phyloP scores from a whole-genome alignment of 306 rosid genomes.

The Fragaria nilgerrensis region DNA sequence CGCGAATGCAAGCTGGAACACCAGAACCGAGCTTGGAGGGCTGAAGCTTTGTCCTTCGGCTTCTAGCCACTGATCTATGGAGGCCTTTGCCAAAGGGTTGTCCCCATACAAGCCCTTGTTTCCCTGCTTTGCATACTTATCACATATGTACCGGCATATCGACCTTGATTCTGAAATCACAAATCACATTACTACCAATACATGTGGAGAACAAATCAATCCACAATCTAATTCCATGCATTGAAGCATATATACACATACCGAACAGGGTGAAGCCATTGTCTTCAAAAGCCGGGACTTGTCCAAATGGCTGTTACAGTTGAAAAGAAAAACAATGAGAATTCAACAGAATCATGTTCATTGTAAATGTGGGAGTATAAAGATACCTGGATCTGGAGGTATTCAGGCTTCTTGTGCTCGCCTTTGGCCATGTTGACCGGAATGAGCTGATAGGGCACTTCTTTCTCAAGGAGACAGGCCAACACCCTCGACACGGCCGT shows the following conservation, averaged over 20 bases:
- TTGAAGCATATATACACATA: slow-evolving; percentile 11
- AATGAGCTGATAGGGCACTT: slow-evolving; percentile 53
- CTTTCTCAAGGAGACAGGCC: slow-evolving; percentile 74
- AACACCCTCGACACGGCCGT: slow-evolving; percentile 80
- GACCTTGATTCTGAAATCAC: slow-evolving; percentile 65
- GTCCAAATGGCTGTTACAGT: slow-evolving; percentile 67
- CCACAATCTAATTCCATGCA: neutral
- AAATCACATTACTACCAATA: neutral
- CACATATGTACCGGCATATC: slow-evolving; percentile 81
- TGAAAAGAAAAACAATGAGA: neutral
- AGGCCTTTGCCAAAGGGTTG: slow-evolving; percentile 61
- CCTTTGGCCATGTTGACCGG: slow-evolving; percentile 76
- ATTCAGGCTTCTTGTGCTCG: slow-evolving; percentile 72
- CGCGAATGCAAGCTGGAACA: slow-evolving; percentile 80
- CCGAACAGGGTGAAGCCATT: slow-evolving; percentile 63
- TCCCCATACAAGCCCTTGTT: slow-evolving; percentile 61
- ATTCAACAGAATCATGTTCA: neutral
- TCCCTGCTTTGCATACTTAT: slow-evolving; percentile 52
- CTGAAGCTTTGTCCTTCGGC: slow-evolving; percentile 80
- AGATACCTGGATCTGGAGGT: slow-evolving; percentile 61
- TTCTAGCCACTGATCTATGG: slow-evolving; percentile 84
- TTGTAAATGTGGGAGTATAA: neutral
- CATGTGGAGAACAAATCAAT: neutral
- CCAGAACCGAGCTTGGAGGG: slow-evolving; percentile 61
- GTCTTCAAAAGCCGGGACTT: slow-evolving; percentile 89